A percentile compares a stretch with the other conserved stretches of the same genome.
Evolutionary conservation across 2,329 filamentous ascomycete species (phyloP).

Genomic region (Aciculosporium take): DNA sequence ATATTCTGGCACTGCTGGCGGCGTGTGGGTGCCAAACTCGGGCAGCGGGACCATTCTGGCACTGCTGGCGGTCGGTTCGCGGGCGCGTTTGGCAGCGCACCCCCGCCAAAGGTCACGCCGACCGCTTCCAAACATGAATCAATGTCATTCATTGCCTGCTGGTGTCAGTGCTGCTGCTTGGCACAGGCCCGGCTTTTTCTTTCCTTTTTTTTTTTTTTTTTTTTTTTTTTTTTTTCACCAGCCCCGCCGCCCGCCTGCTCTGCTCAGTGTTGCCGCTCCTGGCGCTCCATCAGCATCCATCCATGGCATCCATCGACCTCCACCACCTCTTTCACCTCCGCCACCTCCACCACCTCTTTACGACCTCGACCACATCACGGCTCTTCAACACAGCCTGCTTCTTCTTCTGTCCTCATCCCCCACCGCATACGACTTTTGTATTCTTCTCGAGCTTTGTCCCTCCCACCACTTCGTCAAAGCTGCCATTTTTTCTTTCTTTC

Average conservation of each 20-base stretch:
- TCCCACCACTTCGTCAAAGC: not conserved
- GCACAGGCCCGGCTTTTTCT: too few relatives aligned
- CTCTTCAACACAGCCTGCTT: conserved; percentile 2
- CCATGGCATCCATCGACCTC: not conserved
- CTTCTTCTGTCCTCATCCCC: conserved; percentile 4
- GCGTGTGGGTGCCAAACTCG: too few relatives aligned
- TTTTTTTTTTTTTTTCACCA: too few relatives aligned
- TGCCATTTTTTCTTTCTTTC: conserved; percentile 4
- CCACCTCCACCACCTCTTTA: not conserved
- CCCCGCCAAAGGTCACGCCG: too few relatives aligned
- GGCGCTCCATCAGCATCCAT: not conserved
- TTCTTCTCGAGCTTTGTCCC: not conserved
- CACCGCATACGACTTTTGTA: conserved; percentile 4
- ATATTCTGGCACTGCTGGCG: too few relatives aligned
- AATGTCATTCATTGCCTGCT: too few relatives aligned
- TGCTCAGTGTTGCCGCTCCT: not conserved
- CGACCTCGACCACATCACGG: conserved; percentile 1
- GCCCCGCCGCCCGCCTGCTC: not conserved
- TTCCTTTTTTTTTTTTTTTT: too few relatives aligned
- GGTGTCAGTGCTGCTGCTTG: too few relatives aligned
- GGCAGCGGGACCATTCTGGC: too few relatives aligned
- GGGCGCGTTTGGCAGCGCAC: too few relatives aligned
- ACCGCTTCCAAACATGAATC: too few relatives aligned
- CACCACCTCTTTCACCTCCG: not conserved
- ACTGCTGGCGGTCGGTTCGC: too few relatives aligned